A percentile compares a stretch with the other conserved stretches of the same genome.
These are phyloP conservation scores for Leccinum arenicola DNA, from an alignment of 768 basidiomycete genomes.

Conservation along the genomic window DNA sequence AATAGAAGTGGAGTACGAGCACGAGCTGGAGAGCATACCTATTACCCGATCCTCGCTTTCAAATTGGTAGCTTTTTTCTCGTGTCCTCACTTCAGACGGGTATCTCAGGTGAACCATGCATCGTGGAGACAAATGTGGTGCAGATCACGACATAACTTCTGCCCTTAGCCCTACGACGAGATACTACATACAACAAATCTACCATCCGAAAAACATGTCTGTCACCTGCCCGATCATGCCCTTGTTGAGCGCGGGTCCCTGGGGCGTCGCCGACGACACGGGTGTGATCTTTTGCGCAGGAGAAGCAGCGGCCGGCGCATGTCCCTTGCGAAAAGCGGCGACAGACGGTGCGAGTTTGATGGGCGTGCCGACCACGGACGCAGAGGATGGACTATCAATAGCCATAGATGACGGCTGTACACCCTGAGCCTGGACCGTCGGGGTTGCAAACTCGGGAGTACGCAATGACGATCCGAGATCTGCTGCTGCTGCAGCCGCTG, in stretches of 20 bases:
- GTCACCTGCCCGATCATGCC: constrained; percentile 71
- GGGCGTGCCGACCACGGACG: constrained; percentile 61
- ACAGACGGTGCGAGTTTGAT: constrained; percentile 70
- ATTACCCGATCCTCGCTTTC: constrained; percentile 50
- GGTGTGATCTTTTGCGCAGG: constrained; percentile 24
- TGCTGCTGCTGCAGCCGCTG: constrained; percentile 46
- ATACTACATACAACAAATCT: constrained; percentile 20
- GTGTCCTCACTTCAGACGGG: background rate
- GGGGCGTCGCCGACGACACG: constrained; percentile 8
- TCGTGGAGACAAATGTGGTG: background rate
- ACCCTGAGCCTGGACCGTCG: constrained; percentile 8
- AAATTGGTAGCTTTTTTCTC: constrained; percentile 44
- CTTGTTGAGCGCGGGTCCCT: constrained; percentile 44
- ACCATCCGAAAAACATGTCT: constrained; percentile 84
- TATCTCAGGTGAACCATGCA: background rate
- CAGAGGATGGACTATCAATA: constrained; percentile 41
- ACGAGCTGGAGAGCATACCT: constrained; percentile 75
- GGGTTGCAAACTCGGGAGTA: background rate
- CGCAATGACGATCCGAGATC: constrained; percentile 40
- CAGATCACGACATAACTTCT: background rate
- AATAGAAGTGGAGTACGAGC: constrained; percentile 96
- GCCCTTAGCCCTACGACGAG: background rate
- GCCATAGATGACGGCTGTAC: constrained; percentile 43
- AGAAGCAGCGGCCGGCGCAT: constrained; percentile 19
- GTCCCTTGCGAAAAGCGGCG: constrained; percentile 64